These are phyloP conservation scores for Paraphoma chrysanthemicola DNA, from an alignment of 2,329 filamentous ascomycete species.

Conservation along the genomic window DNA sequence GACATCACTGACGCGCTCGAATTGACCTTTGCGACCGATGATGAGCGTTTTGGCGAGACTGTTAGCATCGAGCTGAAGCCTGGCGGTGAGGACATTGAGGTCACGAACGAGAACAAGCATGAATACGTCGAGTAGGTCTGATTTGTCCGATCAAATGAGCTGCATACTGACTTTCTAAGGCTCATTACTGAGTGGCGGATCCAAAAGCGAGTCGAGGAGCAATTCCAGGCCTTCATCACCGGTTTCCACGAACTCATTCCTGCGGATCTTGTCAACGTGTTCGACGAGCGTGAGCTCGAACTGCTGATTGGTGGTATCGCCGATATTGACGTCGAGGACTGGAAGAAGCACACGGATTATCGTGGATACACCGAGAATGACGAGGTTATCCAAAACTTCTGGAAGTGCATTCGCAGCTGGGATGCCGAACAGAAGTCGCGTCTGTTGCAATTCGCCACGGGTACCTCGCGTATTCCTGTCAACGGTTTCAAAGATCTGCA, in stretches of 20 bases:
- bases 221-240: conserved; percentile 97
- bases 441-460: conserved; percentile 94
- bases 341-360: conserved; percentile 99
- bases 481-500: conserved; percentile 99
- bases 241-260: conserved; percentile 98
- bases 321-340: conserved; percentile 99
- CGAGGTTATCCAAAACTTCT: conserved; percentile 98
- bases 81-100: conserved; percentile 86
- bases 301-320: conserved; percentile 97
- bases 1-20: conserved; percentile 95
- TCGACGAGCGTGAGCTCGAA: conserved; percentile 96
- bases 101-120: conserved; percentile 98
- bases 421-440: conserved; percentile 98
- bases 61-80: conserved; percentile 94
- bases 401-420: conserved; percentile 96
- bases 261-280: conserved; percentile 95
- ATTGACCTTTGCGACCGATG: conserved; percentile 94
- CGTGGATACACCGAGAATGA: conserved; percentile 97
- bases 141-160: conserved; percentile 10
- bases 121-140: conserved; percentile 87
- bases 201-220: conserved; percentile 96
- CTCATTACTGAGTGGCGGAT: conserved; percentile 99
- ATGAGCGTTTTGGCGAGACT: conserved; percentile 94
- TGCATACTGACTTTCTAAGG: conserved; percentile 48
- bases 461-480: conserved; percentile 96